phyloP scores from a whole-genome alignment of 108 stramenopile genomes.

The Cyclotella sp. region DNA sequence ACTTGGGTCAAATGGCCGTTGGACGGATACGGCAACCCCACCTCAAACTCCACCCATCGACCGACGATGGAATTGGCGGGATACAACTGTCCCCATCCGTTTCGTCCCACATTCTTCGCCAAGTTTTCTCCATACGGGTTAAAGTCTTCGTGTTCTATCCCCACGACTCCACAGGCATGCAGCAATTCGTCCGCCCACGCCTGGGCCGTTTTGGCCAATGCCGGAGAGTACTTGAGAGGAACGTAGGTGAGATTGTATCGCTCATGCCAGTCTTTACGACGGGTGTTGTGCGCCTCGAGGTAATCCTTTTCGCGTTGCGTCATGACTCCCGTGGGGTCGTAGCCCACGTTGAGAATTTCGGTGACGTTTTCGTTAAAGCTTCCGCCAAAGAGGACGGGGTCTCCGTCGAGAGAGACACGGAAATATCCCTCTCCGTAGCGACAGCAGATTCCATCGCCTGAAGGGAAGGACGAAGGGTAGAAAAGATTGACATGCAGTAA shows the following conservation, averaged over 20 bases:
- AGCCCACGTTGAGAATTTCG: constrained; percentile 37
- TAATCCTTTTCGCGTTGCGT: constrained; percentile 36
- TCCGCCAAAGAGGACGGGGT: constrained; percentile 18
- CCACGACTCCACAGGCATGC: constrained; percentile 35
- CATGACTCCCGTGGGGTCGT: constrained; percentile 33
- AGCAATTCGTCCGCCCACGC: constrained; percentile 51
- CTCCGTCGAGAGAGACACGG: constrained; percentile 21
- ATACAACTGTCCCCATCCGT: constrained; percentile 50
- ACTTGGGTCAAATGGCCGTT: constrained; percentile 52
- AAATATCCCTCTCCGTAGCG: constrained; percentile 35
- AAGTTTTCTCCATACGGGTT: constrained; percentile 46
- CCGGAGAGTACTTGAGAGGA: constrained; percentile 40
- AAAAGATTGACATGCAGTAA: not conserved
- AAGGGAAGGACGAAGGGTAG: not conserved
- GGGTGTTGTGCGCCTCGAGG: constrained; percentile 44
- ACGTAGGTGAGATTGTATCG: constrained; percentile 41
- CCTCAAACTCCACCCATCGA: constrained; percentile 52
- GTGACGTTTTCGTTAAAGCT: constrained; percentile 29
- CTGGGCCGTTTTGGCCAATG: constrained; percentile 24
- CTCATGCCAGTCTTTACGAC: constrained; percentile 51
- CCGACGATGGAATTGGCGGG: constrained; percentile 39
- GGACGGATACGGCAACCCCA: constrained; percentile 40
- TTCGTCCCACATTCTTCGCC: constrained; percentile 47
- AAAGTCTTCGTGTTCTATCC: constrained; percentile 41
- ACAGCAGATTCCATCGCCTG: constrained; percentile 39